A percentile compares a stretch with the other conserved stretches of the same genome.
phyloP scores from a whole-genome alignment of 768 basidiomycete genomes.

The Suillus occidentalis region DNA sequence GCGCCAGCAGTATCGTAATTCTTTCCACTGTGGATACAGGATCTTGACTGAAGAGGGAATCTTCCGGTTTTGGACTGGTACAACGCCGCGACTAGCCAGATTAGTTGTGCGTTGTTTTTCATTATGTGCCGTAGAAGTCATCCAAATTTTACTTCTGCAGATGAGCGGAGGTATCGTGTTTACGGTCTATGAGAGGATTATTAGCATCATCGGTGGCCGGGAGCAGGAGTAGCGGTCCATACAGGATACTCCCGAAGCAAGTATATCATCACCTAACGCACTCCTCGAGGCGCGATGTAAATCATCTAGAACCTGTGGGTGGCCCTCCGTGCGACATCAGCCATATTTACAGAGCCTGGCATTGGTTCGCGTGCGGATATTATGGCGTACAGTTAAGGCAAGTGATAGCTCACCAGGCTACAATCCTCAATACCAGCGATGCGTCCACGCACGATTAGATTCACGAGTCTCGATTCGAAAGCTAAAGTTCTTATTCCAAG shows the following conservation, averaged over 20 bases:
- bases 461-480: neutral
- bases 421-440: neutral
- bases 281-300: neutral
- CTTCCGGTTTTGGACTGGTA: conserved; percentile 93
- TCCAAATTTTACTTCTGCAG: conserved; percentile 41
- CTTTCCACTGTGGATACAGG: conserved; percentile 93
- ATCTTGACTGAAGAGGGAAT: conserved; percentile 94
- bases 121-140: conserved; percentile 3
- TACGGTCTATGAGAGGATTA: conserved; percentile 85
- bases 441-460: neutral
- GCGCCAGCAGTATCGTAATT: conserved; percentile 80
- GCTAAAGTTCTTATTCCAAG: neutral
- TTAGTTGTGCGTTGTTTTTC: conserved; percentile 55
- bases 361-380: neutral
- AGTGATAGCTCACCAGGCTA: neutral
- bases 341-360: neutral
- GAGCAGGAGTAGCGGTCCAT: conserved; percentile 10
- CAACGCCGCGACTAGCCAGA: conserved; percentile 84
- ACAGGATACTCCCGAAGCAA: neutral
- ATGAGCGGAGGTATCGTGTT: conserved; percentile 92
- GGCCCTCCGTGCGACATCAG: neutral
- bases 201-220: conserved; percentile 45
- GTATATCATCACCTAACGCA: neutral
- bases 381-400: neutral
- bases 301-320: neutral